Base-by-base conservation (phyloP, 208 protist species). In the Trichomonas vaginalis region DNA sequence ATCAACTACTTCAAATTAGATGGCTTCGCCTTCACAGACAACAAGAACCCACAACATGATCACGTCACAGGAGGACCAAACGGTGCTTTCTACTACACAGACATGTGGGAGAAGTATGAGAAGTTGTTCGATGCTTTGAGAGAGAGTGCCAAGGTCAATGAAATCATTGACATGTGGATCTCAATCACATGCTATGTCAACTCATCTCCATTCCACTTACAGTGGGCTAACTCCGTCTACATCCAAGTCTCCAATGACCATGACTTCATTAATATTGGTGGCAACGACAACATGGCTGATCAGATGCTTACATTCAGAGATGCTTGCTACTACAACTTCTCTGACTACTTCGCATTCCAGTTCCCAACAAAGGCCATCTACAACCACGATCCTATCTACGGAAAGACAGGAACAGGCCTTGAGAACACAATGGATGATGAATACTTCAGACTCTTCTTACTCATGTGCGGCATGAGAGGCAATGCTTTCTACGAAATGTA, bases 1-100 rank as follows among this genome's bases (percentile, higher is more conserved):
- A 88, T 88, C 40, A 88, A 88, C 15, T 88, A 88, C 40, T 88
- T 88, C 82, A 88, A 88, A 47, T 39, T 88, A 32, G 82, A 88
- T 88, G 82, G 82, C 32, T 88, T 88, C 39, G 35, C 82, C 0
- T 45, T 14, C 27, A 23, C 6, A 9, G 14, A 35, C 15, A 47
- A 39, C 40, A 88, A 10, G 39, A 32, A 88, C 40, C 32, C 35
- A 0, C 42, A 1, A 88, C 82, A 88, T 27, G 82, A 88, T 88
- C 82, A 88, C 40, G 47, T 88, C 1, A 39, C 47, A 47, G 82
- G 82, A 32, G 82, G 82, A 3, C 39, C 40, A n/a, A 23, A 37
- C 9, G 82, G 40, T 17, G 40, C 82, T 23, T 88, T 17, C 39
- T 88, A 88, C 40, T 88, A 45, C 40, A 88, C 82, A 32, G 82